These are phyloP conservation scores for Termitomyces heimii DNA, from an alignment of 768 basidiomycete genomes.

Conservation along the genomic window DNA sequence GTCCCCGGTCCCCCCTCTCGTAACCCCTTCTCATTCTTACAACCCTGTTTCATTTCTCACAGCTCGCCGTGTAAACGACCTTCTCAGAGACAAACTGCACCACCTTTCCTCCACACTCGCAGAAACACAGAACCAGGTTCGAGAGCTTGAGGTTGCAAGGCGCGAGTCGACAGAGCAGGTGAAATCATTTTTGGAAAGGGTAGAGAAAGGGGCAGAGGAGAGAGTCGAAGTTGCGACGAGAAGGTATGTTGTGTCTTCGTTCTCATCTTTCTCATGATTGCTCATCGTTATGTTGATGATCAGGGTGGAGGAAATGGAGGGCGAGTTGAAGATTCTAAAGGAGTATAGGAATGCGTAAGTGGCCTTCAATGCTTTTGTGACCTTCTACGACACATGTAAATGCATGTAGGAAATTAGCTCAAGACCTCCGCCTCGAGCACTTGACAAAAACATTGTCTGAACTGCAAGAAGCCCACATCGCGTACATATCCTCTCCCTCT, in stretches of 20 bases:
- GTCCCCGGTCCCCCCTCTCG: neutral
- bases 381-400: neutral
- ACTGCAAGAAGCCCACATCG: neutral
- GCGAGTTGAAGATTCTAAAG: neutral
- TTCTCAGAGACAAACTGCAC: constrained; percentile 33
- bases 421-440: neutral
- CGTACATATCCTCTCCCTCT: neutral
- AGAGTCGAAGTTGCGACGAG: neutral
- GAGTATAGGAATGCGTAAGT: neutral
- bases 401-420: neutral
- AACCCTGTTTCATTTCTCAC: neutral
- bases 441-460: neutral
- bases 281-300: neutral
- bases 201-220: neutral
- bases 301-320: neutral
- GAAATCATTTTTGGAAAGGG: constrained; percentile 10
- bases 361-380: neutral
- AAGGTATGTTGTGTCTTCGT: neutral
- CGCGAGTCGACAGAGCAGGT: constrained; percentile 9
- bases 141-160: constrained; percentile 31
- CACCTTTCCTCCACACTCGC: constrained; percentile 26
- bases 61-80: constrained; percentile 33
- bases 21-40: neutral
- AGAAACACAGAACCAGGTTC: constrained; percentile 23
- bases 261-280: neutral